Evolutionary conservation across 768 basidiomycete genomes (phyloP), one percentile per base, ranked within the genome.

Genomic region (Pleurotus citrinopileatus): DNA sequence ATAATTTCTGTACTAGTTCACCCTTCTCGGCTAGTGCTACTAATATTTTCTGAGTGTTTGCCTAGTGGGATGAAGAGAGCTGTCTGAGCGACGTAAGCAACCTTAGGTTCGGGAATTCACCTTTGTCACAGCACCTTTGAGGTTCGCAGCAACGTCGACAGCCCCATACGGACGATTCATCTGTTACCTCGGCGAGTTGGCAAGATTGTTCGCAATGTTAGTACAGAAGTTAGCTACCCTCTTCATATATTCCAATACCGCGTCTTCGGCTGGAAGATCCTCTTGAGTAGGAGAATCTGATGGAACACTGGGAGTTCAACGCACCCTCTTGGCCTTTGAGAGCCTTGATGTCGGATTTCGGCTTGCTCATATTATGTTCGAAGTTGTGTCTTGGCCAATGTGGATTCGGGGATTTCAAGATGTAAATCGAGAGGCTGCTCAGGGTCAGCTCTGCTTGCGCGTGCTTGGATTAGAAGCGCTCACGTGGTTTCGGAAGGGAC

Each of bases 151-250:
- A 4, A 96, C 86, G 65, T 97, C 94, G 29, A 94, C 93, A 56
- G 91, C 92, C 6, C 93, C 93, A 63, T 87, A 95, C 4, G 93
- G 93, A n/a, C 93, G 80, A 68, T 96, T 96, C 83, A 93, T 91
- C 91, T 94, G 62, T 40, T 32, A 6, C 6, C 7, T 40, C 19
- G 17, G 17, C 7, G 29, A 32, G 42, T 22, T 34, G 9, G 27
- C 29, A 34, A 46, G 19, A 54, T 56, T 26, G 55, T 50, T 52
- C 27, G 36, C 45, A 57, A 29, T 43, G 34, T 32, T 43, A 19
- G 40, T 37, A 37, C 43, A 15, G 48, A 53, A 53, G 34, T 37
- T 36, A 53, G 17, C 48, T 51, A 89, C 92, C 70, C 70, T 73
- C 75, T 86, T 90, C 63, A 95, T 72, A 67, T 95, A 95, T 57